Conservation (phyloP, 768 basidiomycete species). For the Tulasnella sp. region DNA sequence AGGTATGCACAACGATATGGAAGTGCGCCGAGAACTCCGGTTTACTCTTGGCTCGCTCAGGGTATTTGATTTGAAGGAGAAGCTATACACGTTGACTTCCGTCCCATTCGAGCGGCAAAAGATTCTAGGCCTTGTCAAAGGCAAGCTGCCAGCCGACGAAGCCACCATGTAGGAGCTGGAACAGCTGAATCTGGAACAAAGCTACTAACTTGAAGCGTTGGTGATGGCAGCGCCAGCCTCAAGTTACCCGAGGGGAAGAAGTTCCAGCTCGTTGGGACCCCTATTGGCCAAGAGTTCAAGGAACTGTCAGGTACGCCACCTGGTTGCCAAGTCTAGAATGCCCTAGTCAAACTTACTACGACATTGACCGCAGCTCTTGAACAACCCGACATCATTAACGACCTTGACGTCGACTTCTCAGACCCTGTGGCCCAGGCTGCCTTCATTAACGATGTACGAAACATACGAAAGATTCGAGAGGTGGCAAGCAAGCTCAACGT, state of each 20-base stretch:
- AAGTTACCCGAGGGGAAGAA: conserved; percentile 60
- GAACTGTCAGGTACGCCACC: conserved; percentile 58
- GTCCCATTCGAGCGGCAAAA: conserved; percentile 86
- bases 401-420: conserved; percentile 77
- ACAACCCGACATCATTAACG: conserved; percentile 70
- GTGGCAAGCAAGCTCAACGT: conserved; percentile 59
- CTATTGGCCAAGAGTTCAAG: conserved; percentile 79
- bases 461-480: conserved; percentile 75
- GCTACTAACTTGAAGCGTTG: conserved; percentile 3
- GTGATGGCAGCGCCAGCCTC: conserved; percentile 43
- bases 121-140: conserved; percentile 78
- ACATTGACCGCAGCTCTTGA: conserved; percentile 51
- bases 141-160: conserved; percentile 74
- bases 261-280: conserved; percentile 83
- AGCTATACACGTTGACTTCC: conserved; percentile 62
- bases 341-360: background rate
- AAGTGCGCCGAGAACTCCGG: background rate
- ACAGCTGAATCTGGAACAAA: conserved; percentile 19
- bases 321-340: conserved; percentile 25
- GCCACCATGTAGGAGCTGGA: conserved; percentile 49
- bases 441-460: conserved; percentile 73
- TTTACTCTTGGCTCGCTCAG: conserved; percentile 41
- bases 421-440: conserved; percentile 52
- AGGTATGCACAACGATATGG: conserved; percentile 47
- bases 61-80: conserved; percentile 73